Conservation (phyloP, 345 rosid genomes). For the Noccaea caerulescens region DNA sequence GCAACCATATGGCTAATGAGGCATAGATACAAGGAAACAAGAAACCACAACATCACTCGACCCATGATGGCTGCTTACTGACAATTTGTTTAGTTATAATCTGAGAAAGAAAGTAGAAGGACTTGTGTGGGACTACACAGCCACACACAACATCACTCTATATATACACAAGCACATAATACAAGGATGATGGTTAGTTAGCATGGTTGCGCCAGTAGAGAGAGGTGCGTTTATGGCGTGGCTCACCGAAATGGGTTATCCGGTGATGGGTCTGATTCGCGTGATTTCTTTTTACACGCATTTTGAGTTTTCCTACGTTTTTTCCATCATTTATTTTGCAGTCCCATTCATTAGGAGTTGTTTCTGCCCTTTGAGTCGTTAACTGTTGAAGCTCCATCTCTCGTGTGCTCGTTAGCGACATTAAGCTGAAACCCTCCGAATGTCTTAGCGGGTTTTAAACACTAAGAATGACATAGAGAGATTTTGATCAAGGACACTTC, state of each 20-base stretch:
- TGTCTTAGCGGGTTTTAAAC: not conserved
- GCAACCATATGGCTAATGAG: conserved; percentile 40
- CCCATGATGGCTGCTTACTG: conserved; percentile 34
- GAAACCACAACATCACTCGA: conserved; percentile 37
- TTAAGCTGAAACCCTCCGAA: not conserved
- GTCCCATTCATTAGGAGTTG: not conserved
- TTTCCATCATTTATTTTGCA: conserved; percentile 21
- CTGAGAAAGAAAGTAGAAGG: conserved; percentile 29
- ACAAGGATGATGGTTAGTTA: conserved; percentile 20
- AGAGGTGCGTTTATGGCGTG: conserved; percentile 30
- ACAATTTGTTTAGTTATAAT: conserved; percentile 1
- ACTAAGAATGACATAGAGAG: not conserved
- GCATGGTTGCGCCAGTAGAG: conserved; percentile 28
- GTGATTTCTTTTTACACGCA: conserved; percentile 21
- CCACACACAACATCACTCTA: conserved; percentile 9
- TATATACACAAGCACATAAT: conserved; percentile 23
- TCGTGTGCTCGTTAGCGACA: not conserved
- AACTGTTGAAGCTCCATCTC: too few relatives aligned
- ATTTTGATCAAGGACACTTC: not conserved
- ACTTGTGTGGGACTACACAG: conserved; percentile 2
- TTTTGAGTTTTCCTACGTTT: conserved; percentile 6
- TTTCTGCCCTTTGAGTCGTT: too few relatives aligned
- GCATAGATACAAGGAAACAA: conserved; percentile 37
- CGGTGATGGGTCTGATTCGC: conserved; percentile 41
- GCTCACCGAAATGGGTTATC: conserved; percentile 29